Evolutionary conservation across 2,329 filamentous ascomycete species (phyloP), one percentile per base, ranked within the genome.

Genomic region (Trichothecium sympodiale): DNA sequence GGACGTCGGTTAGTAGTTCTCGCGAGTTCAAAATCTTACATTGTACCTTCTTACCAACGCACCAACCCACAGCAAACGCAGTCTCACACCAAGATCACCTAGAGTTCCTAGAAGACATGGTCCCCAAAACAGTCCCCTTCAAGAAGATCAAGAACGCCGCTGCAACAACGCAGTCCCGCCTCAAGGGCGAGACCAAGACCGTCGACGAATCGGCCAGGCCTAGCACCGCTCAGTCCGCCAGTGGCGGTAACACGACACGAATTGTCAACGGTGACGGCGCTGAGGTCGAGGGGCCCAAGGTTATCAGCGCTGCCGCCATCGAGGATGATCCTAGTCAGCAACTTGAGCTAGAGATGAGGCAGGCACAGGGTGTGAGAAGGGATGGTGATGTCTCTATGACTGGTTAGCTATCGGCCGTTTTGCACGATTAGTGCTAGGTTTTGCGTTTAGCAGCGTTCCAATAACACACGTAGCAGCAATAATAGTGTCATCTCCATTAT

Each of bases 51-150:
- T n/a, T 20, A 31, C 15, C 16, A 17, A 16, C 29, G 16, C 9
- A 12, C 18, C 36, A 12, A 35, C 34, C 18, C 27, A 23, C 49
- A 87, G 86, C 88, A 46, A 83, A 77, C 50, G 89, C 91, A 18
- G 80, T 96, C 37, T 75, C 83, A 7, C 82, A 86, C 54, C 78
- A 87, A 43, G 91, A 96, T 58, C 93, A 93, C 55, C 80, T 98
- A 35, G 88, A 98, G 57, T 98, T 98, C 54, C 74, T 98, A 12
- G 72, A 83, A 43, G 91, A 98, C 58, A 76, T 94, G 17, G 83
- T 95, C 27, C 91, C 91, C 38, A 83, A 82, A 55, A 95, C 88
- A 1, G 74, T 80, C 5, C 78, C 84, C 13, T 93, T 78, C 64
- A 84, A 83, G 53, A 74, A 83, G 46, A 74, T 83, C 61, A 89